Base-by-base conservation (phyloP, 257 asterid genomes). In the Capsicum pubescens region DNA sequence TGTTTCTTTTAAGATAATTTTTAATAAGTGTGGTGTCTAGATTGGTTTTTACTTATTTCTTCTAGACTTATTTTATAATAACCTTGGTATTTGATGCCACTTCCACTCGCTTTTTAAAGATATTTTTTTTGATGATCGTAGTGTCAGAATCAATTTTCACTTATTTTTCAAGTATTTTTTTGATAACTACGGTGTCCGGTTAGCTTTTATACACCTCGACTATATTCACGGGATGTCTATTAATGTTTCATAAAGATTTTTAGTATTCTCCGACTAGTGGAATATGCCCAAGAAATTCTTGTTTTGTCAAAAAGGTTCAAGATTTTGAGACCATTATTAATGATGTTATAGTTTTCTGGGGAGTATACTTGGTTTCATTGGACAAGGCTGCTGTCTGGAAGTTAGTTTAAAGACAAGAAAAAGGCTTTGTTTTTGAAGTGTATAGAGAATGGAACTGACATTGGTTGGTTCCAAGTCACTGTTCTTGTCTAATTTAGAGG, bases 381-480 rank as follows among this genome's bases (percentile, higher is more conserved):
- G n/a, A 32, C n/a, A 11, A 44, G 42, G 46, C 72, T 76, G 46
- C 72, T 76, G 46, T 76, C 42, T 50, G 81, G 81, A n/a, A 48
- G 11, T 26, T 76, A 52, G 58, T 48, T 78, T 21, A 52, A 78
- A 46, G 58, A 42, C 77, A 36, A 36, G 83, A 59, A 61, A 61
- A 59, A 80, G 70, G 57, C 71, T 80, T 80, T 80, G 83, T 6
- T 80, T 80, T 56, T 61, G 19, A 19, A 57, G 70, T n/a, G 82
- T 52, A 55, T 66, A 5, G 44, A 76, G 26, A 52, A 92, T 93
- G 97, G 94, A 89, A 88, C 79, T 88, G 80, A 85, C 69, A 57
- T 17, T 88, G 83, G 81, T 87, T 69, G 86, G 82, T 63, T 84
- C 88, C 60, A 87, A 91, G 82, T 86, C 92, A 39, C 32, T 88